Base-by-base conservation (phyloP, 768 basidiomycete genomes). In the Suillus alpinus region DNA sequence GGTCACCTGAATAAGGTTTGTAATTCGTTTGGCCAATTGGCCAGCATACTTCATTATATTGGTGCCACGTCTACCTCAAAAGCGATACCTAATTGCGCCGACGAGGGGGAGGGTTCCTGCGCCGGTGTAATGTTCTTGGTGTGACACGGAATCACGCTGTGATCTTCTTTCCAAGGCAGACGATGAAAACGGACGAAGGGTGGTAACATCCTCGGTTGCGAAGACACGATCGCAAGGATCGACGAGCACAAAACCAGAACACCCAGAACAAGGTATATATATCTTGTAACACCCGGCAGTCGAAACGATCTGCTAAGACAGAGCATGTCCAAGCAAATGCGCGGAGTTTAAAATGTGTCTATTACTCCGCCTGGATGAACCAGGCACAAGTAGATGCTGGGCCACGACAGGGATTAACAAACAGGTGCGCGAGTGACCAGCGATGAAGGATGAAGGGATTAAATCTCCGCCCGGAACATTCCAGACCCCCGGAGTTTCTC, bases 71-170 rank as follows among this genome's bases (percentile, higher is more conserved):
- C 26, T 26, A 84, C 77, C 9, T 75, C 66, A 5, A 76, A 72
- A 16, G 80, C 74, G 34, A 81, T 66, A 36, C 77, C 78, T 6
- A 84, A 73, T 12, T 59, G 65, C 6, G 4, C 20, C 13, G 34
- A 53, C 23, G 7, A 14, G 14, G 20, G 14, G 14, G 20, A n/a
- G 13, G 12, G n/a, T n/a, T n/a, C n/a, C n/a, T n/a, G 13, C 2
- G 6, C 10, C 18, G 12, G 7, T 20, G 34, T 23, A 16, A 10
- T 16, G 34, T 23, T 16, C 8, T 53, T 36, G 20, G 34, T 2
- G 36, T 34, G 23, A 53, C 20, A 36, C 8, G 14, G 16, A 23
- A 37, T 13, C 4, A 9, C 14, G 20, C 49, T 10, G 29, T n/a
- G 2, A n/a, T 12, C 2, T 9, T 18, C 49, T n/a, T 50, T 50